Percentiles rank a stretch among this genome's conserved stretches.
phyloP scores from a whole-genome alignment of 129 eudicot genomes.

The Helianthus annuus region HanXRQr2.0-SUNRISE NC_035442.2:141201885-141202384 shows the following conservation, averaged over 20 bases:
- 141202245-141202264: slow-evolving; percentile 20
- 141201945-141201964: slow-evolving; percentile 71
- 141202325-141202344: slow-evolving; percentile 14
- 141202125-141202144: slow-evolving; percentile 76
- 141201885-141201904: neutral
- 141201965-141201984: slow-evolving; percentile 60
- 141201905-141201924: slow-evolving; percentile 6
- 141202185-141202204: slow-evolving; percentile 71
- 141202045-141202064: slow-evolving; percentile 74
- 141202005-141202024: slow-evolving; percentile 83
- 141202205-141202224: slow-evolving; percentile 23
- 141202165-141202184: slow-evolving; percentile 65
- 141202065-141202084: slow-evolving; percentile 75
- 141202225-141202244: slow-evolving; percentile 18
- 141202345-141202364: slow-evolving; percentile 22
- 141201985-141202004: slow-evolving; percentile 77
- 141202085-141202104: slow-evolving; percentile 85
- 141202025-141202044: slow-evolving; percentile 80
- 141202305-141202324: neutral
- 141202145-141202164: slow-evolving; percentile 71
- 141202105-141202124: slow-evolving; percentile 81
- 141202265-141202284: slow-evolving; percentile 17
- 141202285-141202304: slow-evolving; percentile 22
- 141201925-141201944: slow-evolving; percentile 29
- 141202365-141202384: neutral